Evolutionary conservation across 106 monocot species (phyloP), one percentile per base, ranked within the genome.

Genomic region (Apostasia ramifera): DNA sequence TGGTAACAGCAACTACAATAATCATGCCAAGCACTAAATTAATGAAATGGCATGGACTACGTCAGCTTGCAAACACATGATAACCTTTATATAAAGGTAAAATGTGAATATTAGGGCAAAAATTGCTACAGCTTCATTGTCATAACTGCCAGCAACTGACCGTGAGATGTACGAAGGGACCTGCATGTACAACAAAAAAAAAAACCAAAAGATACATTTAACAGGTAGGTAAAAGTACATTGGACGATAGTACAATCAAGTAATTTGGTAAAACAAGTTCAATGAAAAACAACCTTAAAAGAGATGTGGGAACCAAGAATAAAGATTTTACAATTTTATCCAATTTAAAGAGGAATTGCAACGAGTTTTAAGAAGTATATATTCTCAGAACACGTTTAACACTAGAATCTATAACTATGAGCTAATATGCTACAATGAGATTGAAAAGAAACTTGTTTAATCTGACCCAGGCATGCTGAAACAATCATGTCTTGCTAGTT

Each of bases 61-160:
- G 1, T 5, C 63, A 14, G 14, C 14, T 63, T 55, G 15, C 58
- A 46, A 69, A 53, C 60, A 37, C 14, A 59, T 8, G 1, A 1
- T 55, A 73, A 97, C 97, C 89, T 97, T 97, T 66, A 92, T 71
- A 70, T 97, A 97, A 73, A 97, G 92, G 81, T 89, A 97, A 78
- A 97, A 97, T 42, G 97, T 97, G 72, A 92, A 89, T 48, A 97
- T 92, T 61, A 97, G 77, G 43, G 97, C 97, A 81, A 97, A 97
- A 70, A 97, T 97, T 44, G 97, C 97, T 49, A 97, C 92, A 76
- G 97, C 97, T 85, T 97, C 97, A 89, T 97, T 97, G 78, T 97
- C 97, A 83, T 97, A 97, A 71, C 97, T 97, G 2, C 97, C 97
- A 74, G 97, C 97, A 53, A 97, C 97, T 50, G 97, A 97, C 75